A percentile compares a stretch with the other conserved stretches of the same genome.
Conservation (phyloP, 2,329 filamentous ascomycete genomes). For the Aureobasidium sp. region DNA sequence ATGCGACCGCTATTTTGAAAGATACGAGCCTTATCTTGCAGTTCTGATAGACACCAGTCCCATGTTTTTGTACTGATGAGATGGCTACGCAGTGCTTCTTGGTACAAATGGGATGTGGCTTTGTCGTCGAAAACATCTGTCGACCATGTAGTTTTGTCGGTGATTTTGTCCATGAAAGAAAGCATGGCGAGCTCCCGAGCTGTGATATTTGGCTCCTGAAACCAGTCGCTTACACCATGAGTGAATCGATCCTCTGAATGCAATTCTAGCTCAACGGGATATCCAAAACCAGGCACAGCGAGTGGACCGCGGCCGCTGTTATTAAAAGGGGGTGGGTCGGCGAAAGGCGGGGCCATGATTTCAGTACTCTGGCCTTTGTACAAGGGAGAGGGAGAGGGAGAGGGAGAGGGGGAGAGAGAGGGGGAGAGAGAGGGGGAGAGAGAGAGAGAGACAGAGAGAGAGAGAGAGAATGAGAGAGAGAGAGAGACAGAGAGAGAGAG, state of each 20-base stretch:
- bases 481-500: too few species aligned
- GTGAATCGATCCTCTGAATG: slow-evolving; percentile 10
- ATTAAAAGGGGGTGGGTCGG: neutral
- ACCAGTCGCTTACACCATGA: slow-evolving; percentile 6
- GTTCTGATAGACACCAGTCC: slow-evolving; percentile 1
- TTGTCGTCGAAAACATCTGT: slow-evolving; percentile 3
- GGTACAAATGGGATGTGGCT: neutral
- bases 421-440: too few species aligned
- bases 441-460: too few species aligned
- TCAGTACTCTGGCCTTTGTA: slow-evolving; percentile 1
- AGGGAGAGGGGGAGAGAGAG: too few species aligned
- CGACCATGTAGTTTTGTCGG: slow-evolving; percentile 4
- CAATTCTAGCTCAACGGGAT: neutral
- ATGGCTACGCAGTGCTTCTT: slow-evolving; percentile 6
- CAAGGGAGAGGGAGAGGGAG: neutral
- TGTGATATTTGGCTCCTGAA: slow-evolving; percentile 2
- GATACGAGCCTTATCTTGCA: slow-evolving; percentile 6
- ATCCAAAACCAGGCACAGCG: slow-evolving; percentile 9
- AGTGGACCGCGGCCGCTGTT: slow-evolving; percentile 7
- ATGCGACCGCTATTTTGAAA: slow-evolving; percentile 3
- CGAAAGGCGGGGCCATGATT: slow-evolving; percentile 9
- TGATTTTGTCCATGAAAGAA: neutral
- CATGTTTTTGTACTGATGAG: slow-evolving; percentile 1
- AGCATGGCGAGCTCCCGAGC: slow-evolving; percentile 11
- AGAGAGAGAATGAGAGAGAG: too few species aligned